These are phyloP conservation scores for Arthroderma sp. DNA, from an alignment of 2,329 filamentous ascomycete genomes.

Conservation along the genomic window DNA sequence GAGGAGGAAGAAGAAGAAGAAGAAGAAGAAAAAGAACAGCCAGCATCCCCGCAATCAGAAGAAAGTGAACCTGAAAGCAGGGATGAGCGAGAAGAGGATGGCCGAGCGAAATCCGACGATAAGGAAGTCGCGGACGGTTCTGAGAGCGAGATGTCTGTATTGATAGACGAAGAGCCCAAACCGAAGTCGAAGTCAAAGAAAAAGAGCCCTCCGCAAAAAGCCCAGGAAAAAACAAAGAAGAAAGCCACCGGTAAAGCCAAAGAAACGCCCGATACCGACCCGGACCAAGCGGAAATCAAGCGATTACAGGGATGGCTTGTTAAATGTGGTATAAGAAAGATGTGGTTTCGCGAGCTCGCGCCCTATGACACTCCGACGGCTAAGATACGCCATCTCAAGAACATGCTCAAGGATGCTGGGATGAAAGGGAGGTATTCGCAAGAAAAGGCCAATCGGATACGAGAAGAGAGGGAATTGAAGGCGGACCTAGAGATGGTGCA, in stretches of 20 bases:
- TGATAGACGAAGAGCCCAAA: constrained; percentile 63
- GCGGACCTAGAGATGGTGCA: constrained; percentile 75
- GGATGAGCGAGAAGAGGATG: constrained; percentile 5
- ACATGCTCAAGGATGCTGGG: constrained; percentile 65
- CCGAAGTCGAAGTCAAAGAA: constrained; percentile 18
- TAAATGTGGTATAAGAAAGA: constrained; percentile 84
- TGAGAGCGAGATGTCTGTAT: constrained; percentile 55
- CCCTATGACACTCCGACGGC: constrained; percentile 57
- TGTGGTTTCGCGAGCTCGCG: constrained; percentile 79
- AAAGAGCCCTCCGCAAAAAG: constrained; percentile 13
- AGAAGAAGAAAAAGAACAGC: constrained; percentile 6
- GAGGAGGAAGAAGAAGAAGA: constrained; percentile 14
- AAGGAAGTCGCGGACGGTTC: constrained; percentile 19
- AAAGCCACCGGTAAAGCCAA: constrained; percentile 26
- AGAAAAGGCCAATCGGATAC: constrained; percentile 73
- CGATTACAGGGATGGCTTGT: constrained; percentile 70
- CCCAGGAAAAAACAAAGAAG: constrained; percentile 20
- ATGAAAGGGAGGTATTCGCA: constrained; percentile 83
- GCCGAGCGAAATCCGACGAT: constrained; percentile 6
- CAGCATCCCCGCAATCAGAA: constrained; percentile 3
- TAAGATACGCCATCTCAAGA: constrained; percentile 70
- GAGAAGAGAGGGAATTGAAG: constrained; percentile 69
- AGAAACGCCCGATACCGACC: constrained; percentile 36
- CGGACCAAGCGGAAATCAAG: constrained; percentile 71
- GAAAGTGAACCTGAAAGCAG: constrained; percentile 4